Percentiles rank a stretch among this genome's conserved stretches.
These are phyloP conservation scores for Dillenia turbinata DNA, from an alignment of 164 flowering plant genomes.

Conservation along the genomic window DNA sequence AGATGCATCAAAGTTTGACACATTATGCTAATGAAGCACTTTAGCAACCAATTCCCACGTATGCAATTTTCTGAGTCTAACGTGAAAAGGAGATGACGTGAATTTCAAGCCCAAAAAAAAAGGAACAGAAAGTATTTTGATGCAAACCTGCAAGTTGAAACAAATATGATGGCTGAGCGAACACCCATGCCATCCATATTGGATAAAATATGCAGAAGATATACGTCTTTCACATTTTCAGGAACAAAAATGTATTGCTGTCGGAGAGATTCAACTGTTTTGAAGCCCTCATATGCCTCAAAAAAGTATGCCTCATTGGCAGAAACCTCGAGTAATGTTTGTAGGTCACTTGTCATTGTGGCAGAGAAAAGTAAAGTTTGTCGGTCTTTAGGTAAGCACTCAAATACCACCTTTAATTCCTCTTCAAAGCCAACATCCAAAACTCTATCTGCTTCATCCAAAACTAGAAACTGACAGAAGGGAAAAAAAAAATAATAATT, in stretches of 20 bases:
- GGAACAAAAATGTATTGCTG: constrained; percentile 74
- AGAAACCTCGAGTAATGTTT: constrained; percentile 73
- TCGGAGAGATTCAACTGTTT: constrained; percentile 81
- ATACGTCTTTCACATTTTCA: constrained; percentile 75
- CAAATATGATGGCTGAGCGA: constrained; percentile 86
- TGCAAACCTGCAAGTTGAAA: constrained; percentile 75
- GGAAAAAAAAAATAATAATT: not conserved
- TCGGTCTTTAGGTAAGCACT: constrained; percentile 74
- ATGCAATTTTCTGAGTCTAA: too few relatives aligned
- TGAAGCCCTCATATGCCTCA: constrained; percentile 86
- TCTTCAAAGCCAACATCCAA: constrained; percentile 89
- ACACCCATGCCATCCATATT: constrained; percentile 72
- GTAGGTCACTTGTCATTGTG: constrained; percentile 74
- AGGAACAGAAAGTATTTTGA: too few relatives aligned
- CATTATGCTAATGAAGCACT: too few relatives aligned
- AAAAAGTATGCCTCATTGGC: constrained; percentile 78
- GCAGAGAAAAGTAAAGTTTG: constrained; percentile 94
- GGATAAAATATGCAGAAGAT: constrained; percentile 63
- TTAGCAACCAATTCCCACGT: too few relatives aligned
- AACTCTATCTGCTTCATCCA: constrained; percentile 98
- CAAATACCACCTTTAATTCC: constrained; percentile 69
- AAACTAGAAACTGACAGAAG: constrained; percentile 68
- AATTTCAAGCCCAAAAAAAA: too few relatives aligned
- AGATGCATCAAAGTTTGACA: too few relatives aligned
- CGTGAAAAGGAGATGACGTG: too few relatives aligned